Percentiles rank a stretch among this genome's conserved stretches.
phyloP scores from a whole-genome alignment of 495 filamentous ascomycete species.

The Penicillium fimorum region DNA sequence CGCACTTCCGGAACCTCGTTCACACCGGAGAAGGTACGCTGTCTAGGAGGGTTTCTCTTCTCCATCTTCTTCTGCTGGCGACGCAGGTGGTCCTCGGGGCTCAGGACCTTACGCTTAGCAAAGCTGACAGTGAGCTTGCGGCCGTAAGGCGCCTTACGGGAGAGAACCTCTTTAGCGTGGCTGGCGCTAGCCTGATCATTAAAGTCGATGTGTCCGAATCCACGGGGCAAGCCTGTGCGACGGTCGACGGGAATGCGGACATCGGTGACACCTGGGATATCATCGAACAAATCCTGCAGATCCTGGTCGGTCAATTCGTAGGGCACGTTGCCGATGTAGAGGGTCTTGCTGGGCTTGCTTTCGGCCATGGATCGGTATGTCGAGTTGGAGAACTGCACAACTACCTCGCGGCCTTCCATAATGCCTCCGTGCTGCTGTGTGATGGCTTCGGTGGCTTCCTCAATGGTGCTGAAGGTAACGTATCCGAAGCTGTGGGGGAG shows the following conservation, averaged over 20 bases:
- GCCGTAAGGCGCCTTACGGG: conserved; percentile 59
- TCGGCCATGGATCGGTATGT: conserved; percentile 19
- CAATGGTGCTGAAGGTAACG: conserved; percentile 60
- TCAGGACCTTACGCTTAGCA: conserved; percentile 26
- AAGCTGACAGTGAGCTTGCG: conserved; percentile 67
- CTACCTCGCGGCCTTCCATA: conserved; percentile 75
- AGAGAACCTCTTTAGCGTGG: conserved; percentile 55
- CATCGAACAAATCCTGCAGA: conserved; percentile 75
- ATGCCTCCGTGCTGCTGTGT: conserved; percentile 63
- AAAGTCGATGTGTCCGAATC: conserved; percentile 92
- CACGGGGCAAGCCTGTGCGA: conserved; percentile 79
- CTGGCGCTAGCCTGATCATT: conserved; percentile 59
- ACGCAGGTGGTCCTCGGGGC: background rate
- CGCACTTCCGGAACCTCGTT: background rate
- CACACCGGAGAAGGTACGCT: background rate
- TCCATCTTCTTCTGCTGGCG: conserved; percentile 6
- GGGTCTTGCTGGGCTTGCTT: conserved; percentile 54
- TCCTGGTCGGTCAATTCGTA: conserved; percentile 89
- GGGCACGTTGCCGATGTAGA: conserved; percentile 88
- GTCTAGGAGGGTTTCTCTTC: background rate
- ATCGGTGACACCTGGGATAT: conserved; percentile 69
- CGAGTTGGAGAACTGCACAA: conserved; percentile 54
- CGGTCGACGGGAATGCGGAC: conserved; percentile 89
- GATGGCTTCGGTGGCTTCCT: conserved; percentile 60
- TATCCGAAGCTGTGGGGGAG: conserved; percentile 67